Evolutionary conservation across 495 filamentous ascomycete genomes (phyloP).

Genomic region (Podospora fimiseda): DNA sequence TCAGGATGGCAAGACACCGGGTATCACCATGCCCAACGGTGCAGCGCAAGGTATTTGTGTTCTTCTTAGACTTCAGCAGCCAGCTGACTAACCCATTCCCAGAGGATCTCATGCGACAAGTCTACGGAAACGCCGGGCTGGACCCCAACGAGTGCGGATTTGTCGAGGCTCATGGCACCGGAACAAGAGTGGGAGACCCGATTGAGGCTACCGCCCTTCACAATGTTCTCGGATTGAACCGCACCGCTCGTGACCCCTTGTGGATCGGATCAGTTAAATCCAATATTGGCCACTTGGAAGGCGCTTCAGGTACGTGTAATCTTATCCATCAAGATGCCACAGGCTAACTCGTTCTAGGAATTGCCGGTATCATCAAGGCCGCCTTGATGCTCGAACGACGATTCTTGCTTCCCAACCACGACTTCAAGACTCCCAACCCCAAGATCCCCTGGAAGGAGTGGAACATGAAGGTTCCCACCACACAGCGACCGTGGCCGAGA

Average conservation of each 20-base stretch:
- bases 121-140: slow-evolving; percentile 37
- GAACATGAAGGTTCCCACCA: slow-evolving; percentile 36
- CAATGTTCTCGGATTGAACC: slow-evolving; percentile 29
- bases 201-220: slow-evolving; percentile 41
- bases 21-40: slow-evolving; percentile 53
- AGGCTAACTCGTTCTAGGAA: slow-evolving; percentile 27
- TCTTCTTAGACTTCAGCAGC: background rate
- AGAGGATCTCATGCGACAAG: slow-evolving; percentile 41
- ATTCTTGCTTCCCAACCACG: slow-evolving; percentile 42
- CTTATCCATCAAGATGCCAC: too few species aligned
- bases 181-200: slow-evolving; percentile 46
- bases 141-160: slow-evolving; percentile 37
- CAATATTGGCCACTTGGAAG: slow-evolving; percentile 54
- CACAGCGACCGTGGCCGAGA: slow-evolving; percentile 29
- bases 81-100: background rate
- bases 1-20: slow-evolving; percentile 53
- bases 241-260: slow-evolving; percentile 27
- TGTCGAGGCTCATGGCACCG: slow-evolving; percentile 50
- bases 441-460: slow-evolving; percentile 42
- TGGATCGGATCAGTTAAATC: slow-evolving; percentile 53
- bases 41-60: slow-evolving; percentile 44
- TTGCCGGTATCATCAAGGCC: slow-evolving; percentile 52
- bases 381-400: slow-evolving; percentile 50
- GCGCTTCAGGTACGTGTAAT: slow-evolving; percentile 34
- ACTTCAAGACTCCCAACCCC: slow-evolving; percentile 49